Evolutionary conservation across 371 early-diverging fungal genomes (phyloP), one percentile per base, ranked within the genome.

Genomic region (Dichotomocladium elegans): DNA sequence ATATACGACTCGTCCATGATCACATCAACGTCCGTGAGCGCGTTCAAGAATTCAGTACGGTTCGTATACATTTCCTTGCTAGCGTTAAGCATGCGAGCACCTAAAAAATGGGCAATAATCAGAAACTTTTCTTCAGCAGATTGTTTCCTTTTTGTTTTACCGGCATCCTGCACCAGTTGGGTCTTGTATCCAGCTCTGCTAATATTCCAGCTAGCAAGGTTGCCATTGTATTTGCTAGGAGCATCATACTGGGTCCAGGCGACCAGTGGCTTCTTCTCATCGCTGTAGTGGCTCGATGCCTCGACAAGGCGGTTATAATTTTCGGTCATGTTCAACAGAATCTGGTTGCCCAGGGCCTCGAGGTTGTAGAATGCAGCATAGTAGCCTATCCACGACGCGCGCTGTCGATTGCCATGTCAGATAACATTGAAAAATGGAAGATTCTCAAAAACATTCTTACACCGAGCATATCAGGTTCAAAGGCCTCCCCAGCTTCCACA

Each of bases 341-440:
- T 54, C n/a, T 61, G 50, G 57, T 85, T 83, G 37, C 87, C 86
- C n/a, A 60, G 43, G 22, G 61, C 66, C 55, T 89, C 91, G 42
- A 79, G 63, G 57, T 88, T 87, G 66, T 84, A 88, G 65, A 88
- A 90, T 17, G 79, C 70, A 24, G 82, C 81, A 70, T 85, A 89
- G 66, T 84, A 90, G 66, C 85, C 83, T 49, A 90, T 52, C 91
- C 91, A 90, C 58, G 88, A 86, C 51, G 82, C 73, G 58, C 90
- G 88, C 67, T 83, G 73, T 17, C n/a, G 37, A 12, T 37, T 1
- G 14, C 22, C 33, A 28, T 27, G 41, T n/a, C 29, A 7, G 7
- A 11, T 22, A 5, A 9, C 10, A 6, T 51, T 37, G 33, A 15
- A 35, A 31, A 17, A 26, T 30, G 17, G n/a, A n/a, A 33, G 14